A percentile compares a stretch with the other conserved stretches of the same genome.
Evolutionary conservation across 345 rosid genomes (phyloP).

Genomic region (Eucalyptus cloeziana): DNA sequence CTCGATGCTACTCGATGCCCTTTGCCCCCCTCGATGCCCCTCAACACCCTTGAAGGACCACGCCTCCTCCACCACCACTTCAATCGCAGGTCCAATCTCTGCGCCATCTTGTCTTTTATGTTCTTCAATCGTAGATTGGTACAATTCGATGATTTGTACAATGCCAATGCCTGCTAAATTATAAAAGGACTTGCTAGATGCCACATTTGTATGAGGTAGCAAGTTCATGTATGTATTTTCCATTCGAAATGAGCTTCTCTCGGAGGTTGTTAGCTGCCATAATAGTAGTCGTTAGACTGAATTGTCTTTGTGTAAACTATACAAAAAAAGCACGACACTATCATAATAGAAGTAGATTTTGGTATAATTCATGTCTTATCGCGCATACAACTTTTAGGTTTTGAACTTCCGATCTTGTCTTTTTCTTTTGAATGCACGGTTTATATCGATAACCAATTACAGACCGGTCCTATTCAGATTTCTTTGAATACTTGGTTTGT

Average conservation of each 20-base stretch:
- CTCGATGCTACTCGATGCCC: accelerated
- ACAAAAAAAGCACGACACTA: neutral
- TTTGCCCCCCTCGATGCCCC: no score
- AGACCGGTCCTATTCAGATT: neutral
- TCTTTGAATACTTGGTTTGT: neutral
- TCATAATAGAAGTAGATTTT: neutral
- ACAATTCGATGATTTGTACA: accelerated
- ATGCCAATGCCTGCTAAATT: neutral
- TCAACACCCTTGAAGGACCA: accelerated
- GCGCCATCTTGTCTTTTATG: accelerated
- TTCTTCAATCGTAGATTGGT: no score
- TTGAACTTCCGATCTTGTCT: neutral
- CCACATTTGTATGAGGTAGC: neutral
- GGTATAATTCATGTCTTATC: neutral
- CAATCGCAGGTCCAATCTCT: accelerated
- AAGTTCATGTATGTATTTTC: neutral
- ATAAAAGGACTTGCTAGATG: neutral
- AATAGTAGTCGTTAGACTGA: neutral
- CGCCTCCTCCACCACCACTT: no score
- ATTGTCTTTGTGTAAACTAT: neutral
- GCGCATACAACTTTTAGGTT: neutral
- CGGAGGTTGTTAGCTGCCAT: neutral
- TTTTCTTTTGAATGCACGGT: neutral
- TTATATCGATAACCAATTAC: neutral
- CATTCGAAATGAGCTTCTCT: accelerated